These are phyloP conservation scores for Russula lepida DNA, from an alignment of 768 basidiomycete genomes.

Conservation along the genomic window DNA sequence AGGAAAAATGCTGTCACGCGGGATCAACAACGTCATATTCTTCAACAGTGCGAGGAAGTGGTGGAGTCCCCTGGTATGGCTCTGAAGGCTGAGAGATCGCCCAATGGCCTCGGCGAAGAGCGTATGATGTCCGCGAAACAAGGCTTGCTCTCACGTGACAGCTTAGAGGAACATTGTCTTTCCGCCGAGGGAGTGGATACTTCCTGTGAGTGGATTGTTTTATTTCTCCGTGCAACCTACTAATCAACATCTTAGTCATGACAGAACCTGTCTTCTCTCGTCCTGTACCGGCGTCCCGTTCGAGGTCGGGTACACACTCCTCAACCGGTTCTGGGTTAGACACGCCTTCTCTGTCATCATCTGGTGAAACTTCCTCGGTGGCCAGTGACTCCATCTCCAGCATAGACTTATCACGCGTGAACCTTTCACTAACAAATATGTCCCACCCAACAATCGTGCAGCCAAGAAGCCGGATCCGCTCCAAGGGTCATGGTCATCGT, in stretches of 20 bases:
- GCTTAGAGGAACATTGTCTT: constrained; percentile 57
- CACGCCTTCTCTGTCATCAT: constrained; percentile 62
- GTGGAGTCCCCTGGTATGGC: constrained; percentile 39
- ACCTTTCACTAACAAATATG: constrained; percentile 44
- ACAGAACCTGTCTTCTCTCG: constrained; percentile 53
- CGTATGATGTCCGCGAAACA: constrained; percentile 57
- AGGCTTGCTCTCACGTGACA: constrained; percentile 56
- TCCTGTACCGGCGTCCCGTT: constrained; percentile 40
- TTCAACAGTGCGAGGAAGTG: constrained; percentile 24
- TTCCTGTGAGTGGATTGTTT: constrained; percentile 37
- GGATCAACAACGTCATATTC: constrained; percentile 16
- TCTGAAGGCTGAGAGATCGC: constrained; percentile 48
- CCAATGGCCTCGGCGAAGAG: constrained; percentile 56
- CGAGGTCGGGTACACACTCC: constrained; percentile 64
- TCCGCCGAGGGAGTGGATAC: constrained; percentile 60
- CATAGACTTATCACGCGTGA: constrained; percentile 53
- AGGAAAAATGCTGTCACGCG: constrained; percentile 35
- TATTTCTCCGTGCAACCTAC: not conserved
- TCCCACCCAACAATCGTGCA: constrained; percentile 40
- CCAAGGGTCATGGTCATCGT: constrained; percentile 59
- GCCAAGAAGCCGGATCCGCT: constrained; percentile 41
- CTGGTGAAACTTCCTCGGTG: constrained; percentile 51
- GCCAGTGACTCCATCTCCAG: constrained; percentile 72
- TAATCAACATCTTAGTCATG: constrained; percentile 26
- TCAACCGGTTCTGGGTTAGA: constrained; percentile 53